Conservation (phyloP, 1,284 basidiomycete genomes). For the Sanghuangporus weigelae region DNA sequence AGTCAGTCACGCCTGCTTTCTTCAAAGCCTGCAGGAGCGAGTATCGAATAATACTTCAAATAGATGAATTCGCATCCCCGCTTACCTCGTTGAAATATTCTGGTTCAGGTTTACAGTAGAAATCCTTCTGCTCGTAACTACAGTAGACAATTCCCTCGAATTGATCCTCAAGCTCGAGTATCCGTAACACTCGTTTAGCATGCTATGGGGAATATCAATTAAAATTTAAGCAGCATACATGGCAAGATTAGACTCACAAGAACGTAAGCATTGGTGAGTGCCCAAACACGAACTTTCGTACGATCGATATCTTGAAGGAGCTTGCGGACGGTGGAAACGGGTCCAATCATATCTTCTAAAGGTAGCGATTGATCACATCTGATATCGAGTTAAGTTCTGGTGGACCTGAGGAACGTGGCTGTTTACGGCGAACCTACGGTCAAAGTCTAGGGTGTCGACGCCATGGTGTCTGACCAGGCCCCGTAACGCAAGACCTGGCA, state of each 20-base stretch:
- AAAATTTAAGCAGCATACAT: background rate
- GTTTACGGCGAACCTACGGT: slow-evolving; percentile 52
- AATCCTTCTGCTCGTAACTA: slow-evolving; percentile 66
- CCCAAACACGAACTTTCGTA: slow-evolving; percentile 75
- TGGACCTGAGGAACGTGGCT: background rate
- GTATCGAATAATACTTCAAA: background rate
- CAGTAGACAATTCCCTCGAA: slow-evolving; percentile 81
- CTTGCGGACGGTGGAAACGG: slow-evolving; percentile 56
- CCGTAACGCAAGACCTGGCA: slow-evolving; percentile 65
- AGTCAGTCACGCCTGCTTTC: slow-evolving; percentile 52
- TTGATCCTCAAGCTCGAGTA: slow-evolving; percentile 69
- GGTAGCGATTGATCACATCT: slow-evolving; percentile 68
- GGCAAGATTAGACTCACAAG: slow-evolving; percentile 41
- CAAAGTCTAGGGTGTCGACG: slow-evolving; percentile 88
- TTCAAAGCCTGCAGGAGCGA: slow-evolving; percentile 51
- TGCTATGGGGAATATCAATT: slow-evolving; percentile 43
- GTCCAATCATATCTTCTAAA: slow-evolving; percentile 74
- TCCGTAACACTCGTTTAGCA: slow-evolving; percentile 72
- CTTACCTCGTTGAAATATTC: slow-evolving; percentile 40
- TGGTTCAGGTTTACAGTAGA: slow-evolving; percentile 81
- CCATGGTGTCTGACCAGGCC: slow-evolving; percentile 77
- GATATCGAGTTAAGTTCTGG: background rate
- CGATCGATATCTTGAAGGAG: slow-evolving; percentile 78
- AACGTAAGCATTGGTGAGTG: slow-evolving; percentile 75
- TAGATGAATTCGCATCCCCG: background rate